Evolutionary conservation across 1,284 basidiomycete species (phyloP).

Genomic region (Tremellales sp.): DNA sequence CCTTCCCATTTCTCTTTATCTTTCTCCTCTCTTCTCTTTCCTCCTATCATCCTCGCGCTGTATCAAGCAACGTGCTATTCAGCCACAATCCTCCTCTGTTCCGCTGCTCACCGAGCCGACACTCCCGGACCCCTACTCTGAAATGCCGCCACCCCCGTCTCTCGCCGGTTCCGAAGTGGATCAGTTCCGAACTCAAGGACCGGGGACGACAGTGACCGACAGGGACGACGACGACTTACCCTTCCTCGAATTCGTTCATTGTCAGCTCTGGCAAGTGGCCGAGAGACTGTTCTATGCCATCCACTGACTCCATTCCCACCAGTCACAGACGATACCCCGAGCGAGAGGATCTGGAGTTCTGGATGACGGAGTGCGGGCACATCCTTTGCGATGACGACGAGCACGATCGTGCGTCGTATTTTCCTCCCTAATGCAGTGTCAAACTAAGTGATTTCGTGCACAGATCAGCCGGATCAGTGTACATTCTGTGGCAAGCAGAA

Average conservation of each 20-base stretch:
- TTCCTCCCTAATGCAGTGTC: neutral
- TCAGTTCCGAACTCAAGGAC: neutral
- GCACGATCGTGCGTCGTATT: slow-evolving; percentile 25
- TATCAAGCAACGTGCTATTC: neutral
- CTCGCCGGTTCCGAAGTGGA: neutral
- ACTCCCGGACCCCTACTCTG: neutral
- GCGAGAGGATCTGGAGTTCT: slow-evolving; percentile 25
- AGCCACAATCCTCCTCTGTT: neutral
- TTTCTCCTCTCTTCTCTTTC: too few relatives aligned
- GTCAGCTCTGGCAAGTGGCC: slow-evolving; percentile 28
- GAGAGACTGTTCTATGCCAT: neutral
- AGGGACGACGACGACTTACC: slow-evolving; percentile 4
- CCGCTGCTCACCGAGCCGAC: neutral
- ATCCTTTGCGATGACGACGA: slow-evolving; percentile 28
- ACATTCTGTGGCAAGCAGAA: neutral
- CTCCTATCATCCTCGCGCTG: too few relatives aligned
- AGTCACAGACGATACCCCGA: slow-evolving; percentile 3
- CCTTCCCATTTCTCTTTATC: too few relatives aligned
- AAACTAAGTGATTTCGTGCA: neutral
- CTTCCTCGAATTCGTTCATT: slow-evolving; percentile 33
- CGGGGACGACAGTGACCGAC: neutral
- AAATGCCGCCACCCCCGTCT: too few relatives aligned
- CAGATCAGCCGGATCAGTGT: neutral
- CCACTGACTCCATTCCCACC: neutral
- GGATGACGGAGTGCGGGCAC: slow-evolving; percentile 43